A percentile compares a stretch with the other conserved stretches of the same genome.
phyloP scores from a whole-genome alignment of 1,284 basidiomycete genomes.

The Cutaneotrichosporon dermatis region DNA sequence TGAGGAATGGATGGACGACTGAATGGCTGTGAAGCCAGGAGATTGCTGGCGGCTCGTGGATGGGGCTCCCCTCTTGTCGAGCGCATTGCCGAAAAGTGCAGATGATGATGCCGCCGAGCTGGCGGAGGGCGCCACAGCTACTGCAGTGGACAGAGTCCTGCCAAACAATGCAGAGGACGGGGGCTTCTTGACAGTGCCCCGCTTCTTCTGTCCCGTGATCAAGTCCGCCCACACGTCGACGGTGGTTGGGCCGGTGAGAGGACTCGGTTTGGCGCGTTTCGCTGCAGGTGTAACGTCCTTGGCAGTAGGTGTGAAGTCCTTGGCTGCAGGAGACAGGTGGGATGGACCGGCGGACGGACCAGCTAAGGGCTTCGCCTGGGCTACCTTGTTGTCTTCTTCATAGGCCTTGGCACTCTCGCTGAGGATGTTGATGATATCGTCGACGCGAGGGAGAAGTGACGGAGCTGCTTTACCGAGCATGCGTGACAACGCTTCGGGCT shows the following conservation, averaged over 20 bases:
- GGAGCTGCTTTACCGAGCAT: background rate
- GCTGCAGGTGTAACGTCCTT: background rate
- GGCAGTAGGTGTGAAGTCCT: background rate
- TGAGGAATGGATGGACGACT: conserved; percentile 19
- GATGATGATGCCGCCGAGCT: background rate
- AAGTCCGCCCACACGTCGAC: conserved; percentile 21
- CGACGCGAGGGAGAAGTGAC: conserved; percentile 47
- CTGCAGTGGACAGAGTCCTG: conserved; percentile 10
- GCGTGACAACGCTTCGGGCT: conserved; percentile 54
- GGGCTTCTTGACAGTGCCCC: background rate
- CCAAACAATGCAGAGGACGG: conserved; percentile 24
- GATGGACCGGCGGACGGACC: too few relatives aligned
- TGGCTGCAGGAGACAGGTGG: background rate
- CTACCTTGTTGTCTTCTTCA: too few relatives aligned
- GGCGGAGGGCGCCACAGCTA: background rate
- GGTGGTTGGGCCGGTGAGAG: background rate
- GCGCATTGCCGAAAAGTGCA: conserved; percentile 9
- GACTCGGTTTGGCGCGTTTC: conserved; percentile 1
- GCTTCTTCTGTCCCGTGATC: conserved; percentile 1
- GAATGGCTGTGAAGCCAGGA: conserved; percentile 25
- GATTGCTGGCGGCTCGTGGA: conserved; percentile 14
- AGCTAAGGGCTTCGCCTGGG: too few relatives aligned
- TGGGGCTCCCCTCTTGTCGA: background rate
- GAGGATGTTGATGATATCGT: conserved; percentile 63
- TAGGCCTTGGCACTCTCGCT: conserved; percentile 24